Evolutionary conservation across 345 rosid genomes (phyloP), one percentile per base, ranked within the genome.

Genomic region (Arabis alpina): DNA sequence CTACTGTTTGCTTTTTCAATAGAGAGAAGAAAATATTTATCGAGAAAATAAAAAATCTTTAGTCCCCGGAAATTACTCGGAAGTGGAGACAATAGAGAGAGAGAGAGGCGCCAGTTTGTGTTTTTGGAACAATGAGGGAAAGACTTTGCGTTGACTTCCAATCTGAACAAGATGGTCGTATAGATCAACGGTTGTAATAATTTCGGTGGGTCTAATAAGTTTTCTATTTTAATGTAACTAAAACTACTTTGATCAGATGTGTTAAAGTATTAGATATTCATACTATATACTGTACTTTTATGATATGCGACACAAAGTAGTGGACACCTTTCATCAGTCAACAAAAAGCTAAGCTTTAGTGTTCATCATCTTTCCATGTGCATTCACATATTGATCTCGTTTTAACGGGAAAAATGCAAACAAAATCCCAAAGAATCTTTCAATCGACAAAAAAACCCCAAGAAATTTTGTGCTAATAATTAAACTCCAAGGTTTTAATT

Each of bases 51-150:
- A 66, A 58, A 23, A 40, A 45, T 13, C 12, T 6, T 5, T 28
- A 28, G 2, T 19, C 10, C 54, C 28, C 63, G 68, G 56, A 28
- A 59, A 60, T 60, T 15, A 68, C 49, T 59, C 63, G 62, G 56
- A 53, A 68, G 64, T 61, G 51, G 55, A 24, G 54, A 47, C 23
- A 14, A 28, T 36, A 52, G 34, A 23, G 44, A 57, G 56, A 54
- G 62, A 67, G 45, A 72, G 53, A 41, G 64, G 74, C 80, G 77
- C 77, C 77, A 72, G 51, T 77, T 71, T 54, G 19, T 57, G 72
- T 40, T 50, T 57, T 66, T 50, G 65, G 74, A 75, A 59, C 44
- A 19, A 1, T 19, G 23, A 19, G n/a, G 9, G 1, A 8, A 34
- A 8, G 61, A 70, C 79, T 72, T 56, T 23, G 4, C 54, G 54